phyloP scores from a whole-genome alignment of 176 grass and related monocot species.

The Chloris gayana region DNA sequence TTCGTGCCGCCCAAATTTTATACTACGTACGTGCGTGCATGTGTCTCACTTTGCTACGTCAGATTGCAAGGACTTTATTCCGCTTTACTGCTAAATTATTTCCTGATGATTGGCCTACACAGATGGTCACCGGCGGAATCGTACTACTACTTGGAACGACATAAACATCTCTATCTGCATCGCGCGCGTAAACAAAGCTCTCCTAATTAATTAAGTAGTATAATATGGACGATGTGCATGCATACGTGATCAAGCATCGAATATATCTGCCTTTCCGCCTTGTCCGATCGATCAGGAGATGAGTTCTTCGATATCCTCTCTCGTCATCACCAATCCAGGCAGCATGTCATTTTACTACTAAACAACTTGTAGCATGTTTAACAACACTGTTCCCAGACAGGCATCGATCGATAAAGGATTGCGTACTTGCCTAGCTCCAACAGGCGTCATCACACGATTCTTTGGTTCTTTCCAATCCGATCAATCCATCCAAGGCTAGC shows the following conservation, averaged over 20 bases:
- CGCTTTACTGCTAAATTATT: neutral
- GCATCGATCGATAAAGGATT: neutral
- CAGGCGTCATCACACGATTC: constrained; percentile 11
- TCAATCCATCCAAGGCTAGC: neutral
- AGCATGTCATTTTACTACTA: neutral
- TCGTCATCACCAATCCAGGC: neutral
- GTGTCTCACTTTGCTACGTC: constrained; percentile 38
- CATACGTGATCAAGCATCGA: constrained; percentile 8
- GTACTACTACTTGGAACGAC: neutral
- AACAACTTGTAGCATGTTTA: neutral
- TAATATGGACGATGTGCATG: neutral
- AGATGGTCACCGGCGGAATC: neutral
- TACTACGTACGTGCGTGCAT: neutral
- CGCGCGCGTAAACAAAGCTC: neutral
- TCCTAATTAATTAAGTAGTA: neutral
- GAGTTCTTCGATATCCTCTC: constrained; percentile 5
- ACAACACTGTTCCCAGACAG: neutral
- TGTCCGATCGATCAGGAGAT: neutral
- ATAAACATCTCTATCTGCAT: neutral
- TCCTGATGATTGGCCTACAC: neutral
- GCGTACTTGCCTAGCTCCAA: neutral
- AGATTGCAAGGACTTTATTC: neutral
- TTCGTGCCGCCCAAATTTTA: constrained; percentile 1
- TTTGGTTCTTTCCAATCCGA: constrained; percentile 46
- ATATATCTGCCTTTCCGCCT: neutral